Evolutionary conservation across 495 filamentous ascomycete species (phyloP).

Genomic region (Annulohypoxylon maeteangense): DNA sequence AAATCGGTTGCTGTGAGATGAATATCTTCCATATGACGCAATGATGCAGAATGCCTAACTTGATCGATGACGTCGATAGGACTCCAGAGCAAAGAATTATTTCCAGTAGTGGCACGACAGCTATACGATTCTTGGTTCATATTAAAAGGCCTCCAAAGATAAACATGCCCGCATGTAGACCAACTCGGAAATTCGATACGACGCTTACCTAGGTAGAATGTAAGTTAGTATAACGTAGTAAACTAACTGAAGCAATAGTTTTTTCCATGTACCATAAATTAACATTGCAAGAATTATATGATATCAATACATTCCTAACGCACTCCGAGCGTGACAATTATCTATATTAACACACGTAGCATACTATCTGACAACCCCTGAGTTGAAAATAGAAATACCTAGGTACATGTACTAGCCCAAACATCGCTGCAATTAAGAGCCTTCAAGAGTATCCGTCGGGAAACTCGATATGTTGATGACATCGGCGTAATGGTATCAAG

Average conservation of each 20-base stretch:
- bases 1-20: not conserved
- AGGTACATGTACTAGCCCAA: not conserved
- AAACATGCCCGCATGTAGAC: too few relatives aligned
- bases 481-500: not conserved
- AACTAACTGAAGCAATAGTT: too few relatives aligned
- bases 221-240: too few relatives aligned
- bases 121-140: not conserved
- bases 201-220: not conserved
- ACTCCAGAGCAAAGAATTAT: constrained; percentile 14
- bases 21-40: constrained; percentile 23
- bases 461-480: not conserved
- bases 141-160: not conserved
- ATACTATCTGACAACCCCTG: not conserved
- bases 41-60: constrained; percentile 4
- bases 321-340: not conserved
- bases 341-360: not conserved
- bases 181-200: too few relatives aligned
- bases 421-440: not conserved
- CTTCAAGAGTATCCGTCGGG: not conserved
- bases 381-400: not conserved
- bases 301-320: not conserved
- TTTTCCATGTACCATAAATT: too few relatives aligned
- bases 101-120: not conserved
- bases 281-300: too few relatives aligned
- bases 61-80: constrained; percentile 39